Evolutionary conservation across 139 green algal species (phyloP).

Genomic region (Closterium sp.): DNA sequence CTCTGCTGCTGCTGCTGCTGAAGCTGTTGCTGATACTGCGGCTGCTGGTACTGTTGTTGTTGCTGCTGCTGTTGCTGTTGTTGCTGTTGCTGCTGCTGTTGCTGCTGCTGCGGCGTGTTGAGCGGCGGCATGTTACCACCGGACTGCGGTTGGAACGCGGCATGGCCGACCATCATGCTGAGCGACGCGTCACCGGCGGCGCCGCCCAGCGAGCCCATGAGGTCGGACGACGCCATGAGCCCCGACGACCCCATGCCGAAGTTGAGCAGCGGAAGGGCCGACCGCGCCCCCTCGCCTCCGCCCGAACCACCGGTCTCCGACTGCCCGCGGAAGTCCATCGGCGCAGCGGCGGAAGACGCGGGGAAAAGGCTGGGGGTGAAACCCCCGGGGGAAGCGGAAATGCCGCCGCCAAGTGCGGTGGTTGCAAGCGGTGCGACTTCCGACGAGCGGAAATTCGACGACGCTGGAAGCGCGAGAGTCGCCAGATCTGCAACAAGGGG

Average conservation of each 20-base stretch:
- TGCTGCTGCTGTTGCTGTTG: constrained; percentile 3
- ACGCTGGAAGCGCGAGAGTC: neutral
- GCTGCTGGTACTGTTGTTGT: constrained; percentile 5
- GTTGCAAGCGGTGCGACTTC: neutral
- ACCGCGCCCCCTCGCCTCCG: neutral
- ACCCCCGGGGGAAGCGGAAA: neutral
- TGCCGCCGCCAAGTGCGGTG: neutral
- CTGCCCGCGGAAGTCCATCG: neutral
- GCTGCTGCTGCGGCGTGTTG: constrained; percentile 6
- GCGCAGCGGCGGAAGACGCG: neutral
- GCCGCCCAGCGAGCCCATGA: neutral
- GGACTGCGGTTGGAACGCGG: neutral
- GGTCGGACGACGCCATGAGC: neutral
- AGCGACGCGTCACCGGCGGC: neutral
- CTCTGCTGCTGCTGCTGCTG: constrained; percentile 17
- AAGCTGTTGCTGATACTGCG: constrained; percentile 5
- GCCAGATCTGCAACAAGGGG: neutral
- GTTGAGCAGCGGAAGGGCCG: neutral
- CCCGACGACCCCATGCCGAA: neutral
- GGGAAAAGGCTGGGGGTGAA: neutral
- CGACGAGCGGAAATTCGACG: neutral
- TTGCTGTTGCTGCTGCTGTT: constrained; percentile 10
- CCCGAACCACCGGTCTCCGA: neutral
- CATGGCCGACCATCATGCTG: neutral
- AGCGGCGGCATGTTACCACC: neutral